These are phyloP conservation scores for Microcyclosporella mali DNA, from an alignment of 2,329 filamentous ascomycete genomes.

Conservation along the genomic window DNA sequence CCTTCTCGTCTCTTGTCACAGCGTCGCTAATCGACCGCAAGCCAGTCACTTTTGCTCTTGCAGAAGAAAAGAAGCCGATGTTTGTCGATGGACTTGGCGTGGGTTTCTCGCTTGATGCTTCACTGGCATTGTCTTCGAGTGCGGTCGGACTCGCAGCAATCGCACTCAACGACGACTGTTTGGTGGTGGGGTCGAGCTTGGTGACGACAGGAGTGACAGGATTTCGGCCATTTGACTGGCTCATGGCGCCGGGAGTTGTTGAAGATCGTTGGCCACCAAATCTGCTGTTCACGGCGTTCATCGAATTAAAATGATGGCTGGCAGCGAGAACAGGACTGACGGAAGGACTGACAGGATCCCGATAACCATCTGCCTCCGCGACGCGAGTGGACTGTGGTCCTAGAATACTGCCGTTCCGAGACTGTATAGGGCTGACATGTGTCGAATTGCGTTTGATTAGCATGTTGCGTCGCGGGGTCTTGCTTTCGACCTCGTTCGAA, in stretches of 20 bases:
- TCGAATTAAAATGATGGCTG: conserved; percentile 15
- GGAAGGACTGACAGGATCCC: conserved; percentile 13
- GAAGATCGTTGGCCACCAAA: conserved; percentile 23
- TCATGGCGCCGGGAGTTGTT: conserved; percentile 21
- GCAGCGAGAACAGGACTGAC: conserved; percentile 15
- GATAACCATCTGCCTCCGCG: conserved; percentile 5
- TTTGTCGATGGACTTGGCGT: conserved; percentile 25
- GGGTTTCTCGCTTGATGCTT: conserved; percentile 38
- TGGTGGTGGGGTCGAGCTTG: conserved; percentile 49
- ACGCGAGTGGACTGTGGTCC: conserved; percentile 1
- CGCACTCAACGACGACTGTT: conserved; percentile 18
- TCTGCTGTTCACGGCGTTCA: conserved; percentile 21
- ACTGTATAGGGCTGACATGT: conserved; percentile 29
- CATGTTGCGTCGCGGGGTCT: conserved; percentile 49
- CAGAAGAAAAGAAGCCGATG: conserved; percentile 32
- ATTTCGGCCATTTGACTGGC: conserved; percentile 35
- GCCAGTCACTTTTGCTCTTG: conserved; percentile 53
- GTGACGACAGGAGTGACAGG: conserved; percentile 51
- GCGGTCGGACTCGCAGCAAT: conserved; percentile 19
- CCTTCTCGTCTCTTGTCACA: conserved; percentile 50
- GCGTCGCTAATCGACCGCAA: conserved; percentile 78
- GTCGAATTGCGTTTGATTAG: conserved; percentile 60
- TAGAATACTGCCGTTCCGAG: conserved; percentile 59
- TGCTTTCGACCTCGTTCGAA: conserved; percentile 67
- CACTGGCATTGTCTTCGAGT: conserved; percentile 34